These are phyloP conservation scores for Linum tenue DNA, from an alignment of 345 rosid species.

Conservation along the genomic window DNA sequence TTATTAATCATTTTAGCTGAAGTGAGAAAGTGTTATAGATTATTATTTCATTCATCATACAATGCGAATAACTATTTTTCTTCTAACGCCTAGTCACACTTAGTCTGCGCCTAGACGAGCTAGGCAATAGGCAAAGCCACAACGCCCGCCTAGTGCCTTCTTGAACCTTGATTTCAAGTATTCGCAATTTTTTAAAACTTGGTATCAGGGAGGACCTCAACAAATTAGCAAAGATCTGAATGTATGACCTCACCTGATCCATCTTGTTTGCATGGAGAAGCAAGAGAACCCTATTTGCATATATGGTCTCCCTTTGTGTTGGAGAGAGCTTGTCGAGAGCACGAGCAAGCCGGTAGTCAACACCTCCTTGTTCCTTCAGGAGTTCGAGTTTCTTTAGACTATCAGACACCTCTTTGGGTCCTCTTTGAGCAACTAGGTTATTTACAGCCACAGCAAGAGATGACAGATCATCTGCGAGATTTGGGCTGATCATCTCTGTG, in stretches of 20 bases:
- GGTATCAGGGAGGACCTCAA: not conserved
- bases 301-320: slow-evolving; percentile 69
- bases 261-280: slow-evolving; percentile 93
- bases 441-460: slow-evolving; percentile 83
- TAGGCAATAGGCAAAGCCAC: too few relatives aligned
- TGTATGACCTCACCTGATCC: slow-evolving; percentile 72
- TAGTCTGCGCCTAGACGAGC: too few relatives aligned
- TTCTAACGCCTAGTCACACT: too few relatives aligned
- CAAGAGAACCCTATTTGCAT: slow-evolving; percentile 68
- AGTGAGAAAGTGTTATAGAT: too few relatives aligned
- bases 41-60: too few relatives aligned
- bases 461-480: slow-evolving; percentile 61
- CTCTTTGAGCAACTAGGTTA: slow-evolving; percentile 69
- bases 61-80: too few relatives aligned
- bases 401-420: slow-evolving; percentile 74
- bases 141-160: too few relatives aligned
- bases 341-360: slow-evolving; percentile 51
- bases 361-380: slow-evolving; percentile 57
- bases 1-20: too few relatives aligned
- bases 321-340: slow-evolving; percentile 72
- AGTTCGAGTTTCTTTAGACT: slow-evolving; percentile 77
- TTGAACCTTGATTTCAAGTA: slow-evolving; percentile 9
- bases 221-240: slow-evolving; percentile 1
- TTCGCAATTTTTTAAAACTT: not conserved
- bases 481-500: slow-evolving; percentile 46